phyloP scores from a whole-genome alignment of 2,329 filamentous ascomycete species.

The Trichoderma simmonsii region DNA sequence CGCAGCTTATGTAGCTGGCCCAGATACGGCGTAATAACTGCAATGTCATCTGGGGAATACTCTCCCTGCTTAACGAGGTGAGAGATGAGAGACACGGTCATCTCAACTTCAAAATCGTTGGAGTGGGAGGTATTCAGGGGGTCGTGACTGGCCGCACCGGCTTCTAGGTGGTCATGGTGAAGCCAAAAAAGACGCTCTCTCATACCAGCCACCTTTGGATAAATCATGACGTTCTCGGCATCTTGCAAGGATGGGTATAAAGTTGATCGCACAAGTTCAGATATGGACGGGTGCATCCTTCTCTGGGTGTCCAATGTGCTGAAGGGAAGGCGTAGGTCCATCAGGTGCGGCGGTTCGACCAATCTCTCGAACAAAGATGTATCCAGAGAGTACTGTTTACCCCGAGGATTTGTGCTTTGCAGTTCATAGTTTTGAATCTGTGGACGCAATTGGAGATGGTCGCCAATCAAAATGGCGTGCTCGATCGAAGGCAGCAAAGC shows the following conservation, averaged over 20 bases:
- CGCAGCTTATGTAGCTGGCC: slow-evolving; percentile 56
- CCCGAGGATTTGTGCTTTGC: slow-evolving; percentile 47
- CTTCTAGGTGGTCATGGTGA: slow-evolving; percentile 52
- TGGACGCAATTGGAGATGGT: slow-evolving; percentile 59
- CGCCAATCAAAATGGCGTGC: slow-evolving; percentile 61
- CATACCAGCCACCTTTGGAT: slow-evolving; percentile 48
- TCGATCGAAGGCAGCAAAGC: slow-evolving; percentile 58
- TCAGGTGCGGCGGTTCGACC: slow-evolving; percentile 34
- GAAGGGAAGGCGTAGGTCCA: slow-evolving; percentile 29
- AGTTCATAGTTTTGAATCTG: slow-evolving; percentile 55
- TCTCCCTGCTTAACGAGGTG: slow-evolving; percentile 64
- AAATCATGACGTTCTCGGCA: slow-evolving; percentile 31
- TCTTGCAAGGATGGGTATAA: slow-evolving; percentile 58
- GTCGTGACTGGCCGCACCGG: slow-evolving; percentile 29
- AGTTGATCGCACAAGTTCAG: slow-evolving; percentile 53
- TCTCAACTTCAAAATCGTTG: slow-evolving; percentile 55
- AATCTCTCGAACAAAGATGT: slow-evolving; percentile 61
- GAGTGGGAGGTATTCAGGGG: slow-evolving; percentile 30
- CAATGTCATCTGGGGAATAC: slow-evolving; percentile 61
- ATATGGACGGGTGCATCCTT: slow-evolving; percentile 63
- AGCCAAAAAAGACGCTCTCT: slow-evolving; percentile 57
- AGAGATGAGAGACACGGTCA: slow-evolving; percentile 59
- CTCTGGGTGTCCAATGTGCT: slow-evolving; percentile 54
- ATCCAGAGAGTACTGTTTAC: slow-evolving; percentile 53
- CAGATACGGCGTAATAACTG: slow-evolving; percentile 65